Evolutionary conservation across 305 asterid species (phyloP).

Genomic region (Solanum aculeatissimum): DNA sequence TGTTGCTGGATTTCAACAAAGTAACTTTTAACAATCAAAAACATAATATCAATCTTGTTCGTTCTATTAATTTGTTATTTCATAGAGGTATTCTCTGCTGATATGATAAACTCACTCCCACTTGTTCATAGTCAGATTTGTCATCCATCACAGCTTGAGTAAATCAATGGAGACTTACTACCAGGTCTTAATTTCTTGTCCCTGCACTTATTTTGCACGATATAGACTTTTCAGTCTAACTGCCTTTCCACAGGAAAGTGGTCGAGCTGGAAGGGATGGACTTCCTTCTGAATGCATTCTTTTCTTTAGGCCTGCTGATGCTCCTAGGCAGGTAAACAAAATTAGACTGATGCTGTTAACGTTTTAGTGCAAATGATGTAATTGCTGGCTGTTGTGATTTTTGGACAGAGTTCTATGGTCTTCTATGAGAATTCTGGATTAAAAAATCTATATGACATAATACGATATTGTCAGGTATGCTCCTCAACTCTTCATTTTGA

Average conservation of each 20-base stretch:
- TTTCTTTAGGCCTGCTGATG: slow-evolving; percentile 90
- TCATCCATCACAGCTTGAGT: slow-evolving; percentile 94
- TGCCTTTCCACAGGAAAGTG: slow-evolving; percentile 72
- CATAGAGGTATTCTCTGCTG: background rate
- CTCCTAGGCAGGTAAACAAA: slow-evolving; percentile 69
- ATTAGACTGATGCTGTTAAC: background rate
- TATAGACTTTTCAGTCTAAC: slow-evolving; percentile 11
- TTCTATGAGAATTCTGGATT: slow-evolving; percentile 89
- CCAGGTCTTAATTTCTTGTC: slow-evolving; percentile 49
- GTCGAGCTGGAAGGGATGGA: slow-evolving; percentile 98
- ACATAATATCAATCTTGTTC: background rate
- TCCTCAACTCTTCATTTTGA: slow-evolving; percentile 6
- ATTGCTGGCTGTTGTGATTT: slow-evolving; percentile 3
- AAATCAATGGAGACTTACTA: slow-evolving; percentile 98
- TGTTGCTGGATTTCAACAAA: background rate
- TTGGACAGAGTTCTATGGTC: slow-evolving; percentile 95
- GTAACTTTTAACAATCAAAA: background rate
- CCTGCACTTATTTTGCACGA: slow-evolving; percentile 8
- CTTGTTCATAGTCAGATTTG: slow-evolving; percentile 82
- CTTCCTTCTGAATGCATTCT: slow-evolving; percentile 96
- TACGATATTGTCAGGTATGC: slow-evolving; percentile 72
- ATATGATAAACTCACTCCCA: background rate
- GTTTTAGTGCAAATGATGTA: background rate
- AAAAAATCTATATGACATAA: slow-evolving; percentile 86
- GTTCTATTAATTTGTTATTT: background rate